Percentiles rank a stretch among this genome's conserved stretches.
Evolutionary conservation across 345 rosid genomes (phyloP).

Genomic region (Eutrema yunnanense): DNA sequence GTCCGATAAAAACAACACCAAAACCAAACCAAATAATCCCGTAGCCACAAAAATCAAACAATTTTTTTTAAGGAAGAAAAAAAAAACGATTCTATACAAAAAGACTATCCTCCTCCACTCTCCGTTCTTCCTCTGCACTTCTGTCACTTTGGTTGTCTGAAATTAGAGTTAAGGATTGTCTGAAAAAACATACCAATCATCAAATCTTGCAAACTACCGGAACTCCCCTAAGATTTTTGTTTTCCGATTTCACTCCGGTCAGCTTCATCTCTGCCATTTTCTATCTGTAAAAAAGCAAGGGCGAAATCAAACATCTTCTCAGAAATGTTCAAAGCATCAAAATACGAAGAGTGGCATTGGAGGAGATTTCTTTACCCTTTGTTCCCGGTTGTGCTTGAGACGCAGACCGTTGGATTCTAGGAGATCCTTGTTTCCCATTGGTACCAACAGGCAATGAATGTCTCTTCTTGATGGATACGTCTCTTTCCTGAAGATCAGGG

Average conservation of each 20-base stretch:
- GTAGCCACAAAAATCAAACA: conserved; percentile 24
- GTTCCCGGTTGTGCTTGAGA: conserved; percentile 61
- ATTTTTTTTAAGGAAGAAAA: neutral
- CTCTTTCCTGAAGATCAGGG: conserved; percentile 86
- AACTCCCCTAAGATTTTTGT: neutral
- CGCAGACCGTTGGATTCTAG: conserved; percentile 55
- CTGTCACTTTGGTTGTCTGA: conserved; percentile 14
- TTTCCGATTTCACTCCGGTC: neutral
- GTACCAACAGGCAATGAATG: conserved; percentile 78
- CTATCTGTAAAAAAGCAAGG: conserved; percentile 48
- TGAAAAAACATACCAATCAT: conserved; percentile 10
- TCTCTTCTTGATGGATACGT: conserved; percentile 61
- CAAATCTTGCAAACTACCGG: conserved; percentile 6
- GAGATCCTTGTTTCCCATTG: conserved; percentile 90
- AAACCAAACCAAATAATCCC: conserved; percentile 21
- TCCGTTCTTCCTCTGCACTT: conserved; percentile 1
- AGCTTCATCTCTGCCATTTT: conserved; percentile 69
- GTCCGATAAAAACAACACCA: conserved; percentile 25
- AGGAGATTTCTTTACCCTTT: conserved; percentile 42
- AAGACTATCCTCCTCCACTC: conserved; percentile 16
- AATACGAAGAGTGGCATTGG: neutral
- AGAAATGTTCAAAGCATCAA: neutral
- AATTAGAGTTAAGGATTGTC: conserved; percentile 25
- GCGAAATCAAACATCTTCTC: neutral
- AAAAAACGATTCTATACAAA: conserved; percentile 16